Percentiles rank a stretch among this genome's conserved stretches.
Conservation (phyloP, 2,329 filamentous ascomycete species). For the Amylocarpus encephaloides region DNA sequence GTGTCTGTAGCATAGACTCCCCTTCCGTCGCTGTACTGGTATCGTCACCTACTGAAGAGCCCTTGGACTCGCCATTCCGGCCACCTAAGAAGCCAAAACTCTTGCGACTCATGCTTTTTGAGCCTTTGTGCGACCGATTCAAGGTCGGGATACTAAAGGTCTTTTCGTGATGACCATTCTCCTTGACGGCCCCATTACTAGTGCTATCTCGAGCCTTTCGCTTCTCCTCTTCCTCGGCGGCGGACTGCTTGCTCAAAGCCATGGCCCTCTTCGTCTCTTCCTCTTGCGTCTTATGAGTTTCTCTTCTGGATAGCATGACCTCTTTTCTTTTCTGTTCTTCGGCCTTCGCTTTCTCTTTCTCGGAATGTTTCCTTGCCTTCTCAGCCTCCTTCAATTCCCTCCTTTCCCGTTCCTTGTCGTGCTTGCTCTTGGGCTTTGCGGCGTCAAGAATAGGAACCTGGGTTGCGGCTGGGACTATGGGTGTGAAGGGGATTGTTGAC, state of each 20-base stretch:
- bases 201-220: conserved; percentile 40
- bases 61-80: conserved; percentile 33
- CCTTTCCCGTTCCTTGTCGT: conserved; percentile 60
- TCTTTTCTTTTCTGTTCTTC: conserved; percentile 40
- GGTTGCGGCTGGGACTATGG: conserved; percentile 30
- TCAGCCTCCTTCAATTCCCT: conserved; percentile 56
- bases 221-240: conserved; percentile 51
- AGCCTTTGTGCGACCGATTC: conserved; percentile 58
- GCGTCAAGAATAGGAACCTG: conserved; percentile 21
- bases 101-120: conserved; percentile 71
- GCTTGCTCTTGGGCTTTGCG: conserved; percentile 41
- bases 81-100: conserved; percentile 63
- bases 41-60: conserved; percentile 9
- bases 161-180: conserved; percentile 27
- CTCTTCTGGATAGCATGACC: conserved; percentile 30
- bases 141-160: conserved; percentile 34
- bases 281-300: conserved; percentile 40
- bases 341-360: conserved; percentile 35
- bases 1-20: conserved; percentile 22
- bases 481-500: conserved; percentile 30
- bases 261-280: conserved; percentile 53
- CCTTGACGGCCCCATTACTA: conserved; percentile 14
- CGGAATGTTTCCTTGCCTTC: conserved; percentile 33
- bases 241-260: conserved; percentile 47
- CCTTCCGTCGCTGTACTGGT: conserved; percentile 24